These are phyloP conservation scores for Avicennia marina DNA, from an alignment of 257 asterid genomes.

Conservation along the genomic window DNA sequence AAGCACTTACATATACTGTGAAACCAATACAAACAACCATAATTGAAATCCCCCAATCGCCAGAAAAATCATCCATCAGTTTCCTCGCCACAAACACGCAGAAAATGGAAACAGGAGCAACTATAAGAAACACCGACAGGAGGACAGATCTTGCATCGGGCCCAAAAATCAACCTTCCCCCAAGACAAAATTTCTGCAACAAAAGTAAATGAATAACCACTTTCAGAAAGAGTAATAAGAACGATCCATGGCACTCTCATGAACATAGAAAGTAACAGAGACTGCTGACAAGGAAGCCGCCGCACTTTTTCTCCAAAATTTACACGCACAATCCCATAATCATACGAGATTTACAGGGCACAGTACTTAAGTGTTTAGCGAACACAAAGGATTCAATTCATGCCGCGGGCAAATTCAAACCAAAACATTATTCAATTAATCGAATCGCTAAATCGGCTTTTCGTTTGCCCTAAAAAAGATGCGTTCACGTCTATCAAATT, in stretches of 20 bases:
- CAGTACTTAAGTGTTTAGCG: no score
- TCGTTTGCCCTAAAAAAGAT: no score
- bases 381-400: no score
- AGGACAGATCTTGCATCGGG: conserved; percentile 68
- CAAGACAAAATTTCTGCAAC: conserved; percentile 69
- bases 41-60: conserved; percentile 62
- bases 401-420: no score
- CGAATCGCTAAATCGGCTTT: no score
- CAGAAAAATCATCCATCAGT: conserved; percentile 63
- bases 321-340: not conserved
- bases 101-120: conserved; percentile 68
- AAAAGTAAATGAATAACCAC: conserved; percentile 7
- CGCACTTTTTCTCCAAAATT: not conserved
- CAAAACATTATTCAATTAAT: no score
- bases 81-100: conserved; percentile 63
- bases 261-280: no score
- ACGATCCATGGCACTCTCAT: not conserved
- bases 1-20: conserved; percentile 64
- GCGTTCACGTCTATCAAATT: no score
- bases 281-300: no score
- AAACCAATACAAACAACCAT: conserved; percentile 44
- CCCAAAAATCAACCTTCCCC: conserved; percentile 80
- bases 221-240: conserved; percentile 13
- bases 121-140: conserved; percentile 53
- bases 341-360: no score